Base-by-base conservation (phyloP, 108 stramenopile genomes). In the Asterionellopsis glacialis region DNA sequence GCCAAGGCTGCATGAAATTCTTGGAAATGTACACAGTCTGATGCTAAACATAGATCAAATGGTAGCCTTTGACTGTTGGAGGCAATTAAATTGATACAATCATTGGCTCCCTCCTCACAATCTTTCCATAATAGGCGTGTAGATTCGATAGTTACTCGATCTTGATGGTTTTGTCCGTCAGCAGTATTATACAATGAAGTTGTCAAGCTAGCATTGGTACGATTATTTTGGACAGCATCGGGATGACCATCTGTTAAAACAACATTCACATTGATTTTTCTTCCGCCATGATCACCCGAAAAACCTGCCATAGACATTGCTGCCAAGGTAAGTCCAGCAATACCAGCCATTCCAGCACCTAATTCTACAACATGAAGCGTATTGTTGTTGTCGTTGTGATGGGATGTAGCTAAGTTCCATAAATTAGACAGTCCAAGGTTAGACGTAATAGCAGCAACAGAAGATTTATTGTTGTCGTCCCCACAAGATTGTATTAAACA, bases 11-110 rank as follows among this genome's bases (percentile, higher is more conserved):
- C 84, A 64, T 91, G 90, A 67, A 78, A 87, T 6, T 88, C 79
- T 76, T 83, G 79, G 70, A 91, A 91, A 57, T 91, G 90, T 23
- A 75, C 67, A 59, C 90, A 91, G 61, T 91, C 90, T 33, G 85
- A 87, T 40, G 76, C 74, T 26, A 87, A 61, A 23, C 73, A 65
- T 4, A 84, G 12, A 39, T 80, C 58, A 52, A 68, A 68, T 2
- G 2, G 7, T 33, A 2, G 33, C 33, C 33, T 9, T 15, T 16
- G 25, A 39, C 13, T 40, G 7, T 40, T 40, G 3, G 55, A 19
- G n/a, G 33, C 33, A 7, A 33, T 33, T 6, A 57, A 42, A n/a
- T 41, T 7, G 33, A 5, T 48, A 16, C 28, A 27, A 3, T 57
- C 56, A 33, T 33, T 7, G 33, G 33, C 33, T 33, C 33, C 33